Evolutionary conservation across 306 rosid species (phyloP), one percentile per base, ranked within the genome.

Genomic region (Styphnolobium japonicum): DNA sequence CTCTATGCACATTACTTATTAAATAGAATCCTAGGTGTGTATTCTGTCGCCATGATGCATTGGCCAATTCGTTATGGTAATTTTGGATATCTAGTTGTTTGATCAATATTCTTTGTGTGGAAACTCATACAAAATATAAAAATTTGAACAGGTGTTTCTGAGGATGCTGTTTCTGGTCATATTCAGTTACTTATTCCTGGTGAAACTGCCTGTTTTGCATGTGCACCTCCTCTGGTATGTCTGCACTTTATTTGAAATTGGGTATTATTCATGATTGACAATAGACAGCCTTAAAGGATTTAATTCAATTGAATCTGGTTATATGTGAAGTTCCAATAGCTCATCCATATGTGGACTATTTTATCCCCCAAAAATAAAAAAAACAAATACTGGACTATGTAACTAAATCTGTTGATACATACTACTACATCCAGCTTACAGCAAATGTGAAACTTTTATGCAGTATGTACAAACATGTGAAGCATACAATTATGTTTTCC

Each of bases 181-280:
- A 95, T 95, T 86, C 99, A 95, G 87, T 74, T 95, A 84, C 84
- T 95, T 64, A 84, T 95, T 60, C 99, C 98, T 34, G 98, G 99
- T 63, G 99, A 95, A 88, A 93, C 92, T 77, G 99, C 98, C 55
- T 95, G 99, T 89, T 95, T 95, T 89, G 99, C 99, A 61, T 93
- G 99, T 77, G 98, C 99, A 67, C 98, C 99, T 75, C 98, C 98
- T 84, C 80, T 95, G 92, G 99, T 95, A 87, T 52, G 90, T 25
- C 58, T 49, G 39, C 43, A 43, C 16, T 68, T 83, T 51, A n/a
- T 67, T 34, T 75, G 57, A 71, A 74, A 14, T 75, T 78, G 69
- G 46, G 42, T 58, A 53, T 71, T 12, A 21, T 65, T 72, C 78
- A 49, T 29, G 10, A 33, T 70, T 69, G 68, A 21, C 2, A n/a